Evolutionary conservation across 164 flowering plant species (phyloP).

Genomic region (Piper betle): DNA sequence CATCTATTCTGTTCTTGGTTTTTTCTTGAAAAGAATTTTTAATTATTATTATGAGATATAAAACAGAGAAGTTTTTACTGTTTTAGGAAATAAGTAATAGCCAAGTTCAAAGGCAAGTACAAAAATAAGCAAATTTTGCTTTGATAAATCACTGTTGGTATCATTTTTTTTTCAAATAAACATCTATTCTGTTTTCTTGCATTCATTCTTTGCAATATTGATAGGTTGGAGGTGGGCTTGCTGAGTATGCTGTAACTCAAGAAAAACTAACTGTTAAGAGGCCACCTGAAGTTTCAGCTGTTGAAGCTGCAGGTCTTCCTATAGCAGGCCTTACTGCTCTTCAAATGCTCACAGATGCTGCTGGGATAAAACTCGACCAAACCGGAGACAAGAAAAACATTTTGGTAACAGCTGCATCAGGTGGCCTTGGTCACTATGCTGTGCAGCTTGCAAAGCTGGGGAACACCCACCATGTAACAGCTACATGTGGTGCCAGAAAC

Average conservation of each 20-base stretch:
- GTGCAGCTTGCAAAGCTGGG: slow-evolving; percentile 36
- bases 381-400: slow-evolving; percentile 16
- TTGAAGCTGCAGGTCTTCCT: slow-evolving; percentile 22
- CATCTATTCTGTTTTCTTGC: neutral
- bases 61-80: too few species aligned
- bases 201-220: neutral
- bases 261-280: slow-evolving; percentile 18
- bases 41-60: too few species aligned
- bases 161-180: neutral
- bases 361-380: slow-evolving; percentile 21
- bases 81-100: too few species aligned
- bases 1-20: too few species aligned
- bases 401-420: slow-evolving; percentile 33
- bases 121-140: too few species aligned
- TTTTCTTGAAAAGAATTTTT: too few species aligned
- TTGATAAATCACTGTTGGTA: neutral
- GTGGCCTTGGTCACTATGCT: slow-evolving; percentile 36
- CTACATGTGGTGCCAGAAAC: slow-evolving; percentile 44
- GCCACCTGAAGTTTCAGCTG: slow-evolving; percentile 26
- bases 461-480: slow-evolving; percentile 20
- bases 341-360: slow-evolving; percentile 18
- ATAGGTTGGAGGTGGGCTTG: slow-evolving; percentile 33
- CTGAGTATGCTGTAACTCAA: slow-evolving; percentile 23
- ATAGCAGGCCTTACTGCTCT: slow-evolving; percentile 30
- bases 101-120: too few species aligned